These are phyloP conservation scores for Cardamine chenopodiifolia DNA, from an alignment of 345 rosid genomes.

Conservation along the genomic window DNA sequence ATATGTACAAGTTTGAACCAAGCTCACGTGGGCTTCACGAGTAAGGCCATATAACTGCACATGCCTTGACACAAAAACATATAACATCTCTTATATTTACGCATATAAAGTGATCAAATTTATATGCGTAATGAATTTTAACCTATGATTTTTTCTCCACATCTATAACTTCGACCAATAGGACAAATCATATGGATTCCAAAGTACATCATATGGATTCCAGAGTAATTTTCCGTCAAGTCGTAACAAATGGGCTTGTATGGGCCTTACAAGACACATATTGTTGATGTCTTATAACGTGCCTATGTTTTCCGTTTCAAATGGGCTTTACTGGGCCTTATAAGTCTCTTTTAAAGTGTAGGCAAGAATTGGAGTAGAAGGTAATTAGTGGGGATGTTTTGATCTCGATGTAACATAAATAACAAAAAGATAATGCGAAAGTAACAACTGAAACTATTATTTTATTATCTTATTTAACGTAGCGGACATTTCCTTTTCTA, in stretches of 20 bases:
- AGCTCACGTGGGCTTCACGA: conserved; percentile 69
- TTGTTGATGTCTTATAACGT: background rate
- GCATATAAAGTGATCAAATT: conserved; percentile 5
- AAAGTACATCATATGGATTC: conserved; percentile 27
- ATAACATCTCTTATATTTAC: conserved; percentile 53
- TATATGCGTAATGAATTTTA: conserved; percentile 5
- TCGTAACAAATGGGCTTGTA: background rate
- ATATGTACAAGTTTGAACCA: conserved; percentile 35
- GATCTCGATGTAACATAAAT: conserved; percentile 3
- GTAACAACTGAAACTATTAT: background rate
- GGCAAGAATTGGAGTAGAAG: background rate
- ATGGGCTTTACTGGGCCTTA: conserved; percentile 21
- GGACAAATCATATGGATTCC: conserved; percentile 20
- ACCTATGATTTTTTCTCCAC: too few species aligned
- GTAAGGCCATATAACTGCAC: conserved; percentile 49
- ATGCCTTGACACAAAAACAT: conserved; percentile 55
- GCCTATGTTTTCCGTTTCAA: background rate
- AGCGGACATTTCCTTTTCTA: conserved; percentile 11
- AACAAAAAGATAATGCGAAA: background rate
- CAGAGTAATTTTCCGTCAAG: background rate
- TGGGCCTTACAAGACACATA: background rate
- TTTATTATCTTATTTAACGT: background rate
- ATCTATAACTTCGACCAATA: conserved; percentile 25
- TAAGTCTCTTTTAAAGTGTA: background rate
- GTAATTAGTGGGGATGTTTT: background rate